Percentiles rank a stretch among this genome's conserved stretches.
Evolutionary conservation across 2,329 filamentous ascomycete species (phyloP).

Genomic region (Xenosphaeropsis pyriputrescens): DNA sequence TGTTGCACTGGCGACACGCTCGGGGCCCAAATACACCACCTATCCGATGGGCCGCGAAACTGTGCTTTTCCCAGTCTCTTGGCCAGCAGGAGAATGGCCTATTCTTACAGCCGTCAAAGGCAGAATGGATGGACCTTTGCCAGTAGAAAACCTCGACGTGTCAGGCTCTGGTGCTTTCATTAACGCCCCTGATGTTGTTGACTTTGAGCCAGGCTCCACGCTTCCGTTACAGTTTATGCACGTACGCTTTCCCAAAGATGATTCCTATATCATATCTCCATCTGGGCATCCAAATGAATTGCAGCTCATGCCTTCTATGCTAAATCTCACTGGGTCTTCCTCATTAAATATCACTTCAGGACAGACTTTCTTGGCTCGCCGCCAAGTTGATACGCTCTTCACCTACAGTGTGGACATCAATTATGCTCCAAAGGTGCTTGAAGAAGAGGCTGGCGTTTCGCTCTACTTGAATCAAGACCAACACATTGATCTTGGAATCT

Average conservation of each 20-base stretch:
- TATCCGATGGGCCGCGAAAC: conserved; percentile 19
- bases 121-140: conserved; percentile 26
- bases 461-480: conserved; percentile 38
- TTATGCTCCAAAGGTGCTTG: conserved; percentile 21
- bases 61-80: conserved; percentile 15
- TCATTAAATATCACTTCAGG: conserved; percentile 29
- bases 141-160: conserved; percentile 17
- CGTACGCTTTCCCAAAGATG: conserved; percentile 34
- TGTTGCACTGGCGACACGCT: conserved; percentile 5
- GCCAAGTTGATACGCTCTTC: conserved; percentile 40
- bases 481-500: conserved; percentile 30
- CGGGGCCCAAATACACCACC: conserved; percentile 6
- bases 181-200: conserved; percentile 22
- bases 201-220: conserved; percentile 26
- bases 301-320: conserved; percentile 28
- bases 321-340: conserved; percentile 39
- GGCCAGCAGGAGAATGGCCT: conserved; percentile 14
- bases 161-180: conserved; percentile 26
- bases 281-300: conserved; percentile 26
- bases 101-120: conserved; percentile 25
- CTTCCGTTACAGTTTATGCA: conserved; percentile 39
- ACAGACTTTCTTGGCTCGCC: conserved; percentile 36
- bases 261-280: conserved; percentile 29
- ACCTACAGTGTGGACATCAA: conserved; percentile 30
- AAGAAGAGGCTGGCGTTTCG: conserved; percentile 36